Conservation (phyloP, 73 alveolate genomes). For the Paramecium sexaurelia region DNA sequence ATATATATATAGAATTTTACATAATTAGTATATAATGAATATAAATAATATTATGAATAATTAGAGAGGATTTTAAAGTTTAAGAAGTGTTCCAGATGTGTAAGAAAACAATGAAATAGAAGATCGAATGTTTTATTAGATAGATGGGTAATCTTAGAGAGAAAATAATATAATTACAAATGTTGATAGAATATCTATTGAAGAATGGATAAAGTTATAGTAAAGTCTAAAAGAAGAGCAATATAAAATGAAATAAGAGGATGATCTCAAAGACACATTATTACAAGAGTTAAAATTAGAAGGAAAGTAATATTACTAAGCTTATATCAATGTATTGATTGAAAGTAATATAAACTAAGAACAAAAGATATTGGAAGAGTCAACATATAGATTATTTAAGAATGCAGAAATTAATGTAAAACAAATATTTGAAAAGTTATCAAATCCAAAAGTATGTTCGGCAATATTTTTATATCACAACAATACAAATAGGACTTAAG, state of each 20-base stretch:
- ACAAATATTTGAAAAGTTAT: background rate
- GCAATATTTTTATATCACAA: constrained; percentile 25
- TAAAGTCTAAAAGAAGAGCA: background rate
- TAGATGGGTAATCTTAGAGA: background rate
- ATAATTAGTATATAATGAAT: background rate
- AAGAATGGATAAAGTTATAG: constrained; percentile 1
- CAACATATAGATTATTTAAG: background rate
- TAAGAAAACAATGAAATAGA: background rate
- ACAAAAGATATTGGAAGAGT: background rate
- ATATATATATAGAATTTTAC: background rate
- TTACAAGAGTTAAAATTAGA: constrained; percentile 9
- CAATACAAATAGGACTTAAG: background rate
- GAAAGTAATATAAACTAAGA: background rate
- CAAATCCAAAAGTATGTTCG: background rate
- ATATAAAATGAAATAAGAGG: background rate
- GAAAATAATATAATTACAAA: background rate
- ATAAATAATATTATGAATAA: background rate
- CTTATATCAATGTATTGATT: constrained; percentile 22
- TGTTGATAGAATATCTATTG: background rate
- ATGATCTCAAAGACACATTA: background rate
- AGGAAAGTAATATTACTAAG: background rate
- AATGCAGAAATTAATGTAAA: constrained; percentile 26
- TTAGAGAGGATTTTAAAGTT: background rate
- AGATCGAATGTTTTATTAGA: background rate
- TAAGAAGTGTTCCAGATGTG: constrained; percentile 13